Conservation (phyloP, 1,139 yeast species). For the Protomyces inouyei region DNA sequence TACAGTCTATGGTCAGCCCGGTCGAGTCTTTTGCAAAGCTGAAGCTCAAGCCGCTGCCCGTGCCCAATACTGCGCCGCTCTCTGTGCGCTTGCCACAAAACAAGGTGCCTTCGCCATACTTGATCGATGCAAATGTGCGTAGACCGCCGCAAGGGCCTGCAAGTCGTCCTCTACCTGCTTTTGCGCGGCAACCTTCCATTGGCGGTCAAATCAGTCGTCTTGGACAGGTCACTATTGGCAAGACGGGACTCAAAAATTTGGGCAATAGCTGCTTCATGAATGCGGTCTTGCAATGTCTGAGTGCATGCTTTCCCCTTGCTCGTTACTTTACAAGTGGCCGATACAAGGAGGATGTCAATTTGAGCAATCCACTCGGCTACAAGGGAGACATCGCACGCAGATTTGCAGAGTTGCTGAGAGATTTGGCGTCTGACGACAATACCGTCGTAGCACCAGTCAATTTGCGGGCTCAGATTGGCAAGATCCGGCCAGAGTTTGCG, state of each 20-base stretch:
- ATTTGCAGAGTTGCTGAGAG: slow-evolving; percentile 61
- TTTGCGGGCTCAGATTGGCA: slow-evolving; percentile 51
- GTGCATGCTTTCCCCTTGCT: slow-evolving; percentile 49
- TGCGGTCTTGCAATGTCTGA: slow-evolving; percentile 78
- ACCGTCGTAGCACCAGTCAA: slow-evolving; percentile 50
- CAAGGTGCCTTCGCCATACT: not conserved
- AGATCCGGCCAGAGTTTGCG: slow-evolving; percentile 63
- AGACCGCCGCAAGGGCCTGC: not conserved
- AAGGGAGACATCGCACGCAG: slow-evolving; percentile 73
- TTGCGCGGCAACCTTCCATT: slow-evolving; percentile 27
- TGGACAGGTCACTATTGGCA: slow-evolving; percentile 33
- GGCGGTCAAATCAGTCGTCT: slow-evolving; percentile 29
- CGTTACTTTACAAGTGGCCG: slow-evolving; percentile 48
- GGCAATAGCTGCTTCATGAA: slow-evolving; percentile 96
- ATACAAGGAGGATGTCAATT: slow-evolving; percentile 67
- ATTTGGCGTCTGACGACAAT: slow-evolving; percentile 52
- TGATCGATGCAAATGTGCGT: not conserved
- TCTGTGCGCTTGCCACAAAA: not conserved
- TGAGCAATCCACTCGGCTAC: slow-evolving; percentile 71
- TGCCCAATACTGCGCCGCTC: not conserved
- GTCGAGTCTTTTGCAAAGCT: not conserved
- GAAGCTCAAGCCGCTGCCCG: not conserved
- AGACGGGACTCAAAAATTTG: slow-evolving; percentile 66
- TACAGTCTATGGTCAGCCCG: slow-evolving; percentile 5
- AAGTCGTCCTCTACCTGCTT: not conserved